phyloP scores from a whole-genome alignment of 1,284 basidiomycete species.

The Coriolopsis trogii region DNA sequence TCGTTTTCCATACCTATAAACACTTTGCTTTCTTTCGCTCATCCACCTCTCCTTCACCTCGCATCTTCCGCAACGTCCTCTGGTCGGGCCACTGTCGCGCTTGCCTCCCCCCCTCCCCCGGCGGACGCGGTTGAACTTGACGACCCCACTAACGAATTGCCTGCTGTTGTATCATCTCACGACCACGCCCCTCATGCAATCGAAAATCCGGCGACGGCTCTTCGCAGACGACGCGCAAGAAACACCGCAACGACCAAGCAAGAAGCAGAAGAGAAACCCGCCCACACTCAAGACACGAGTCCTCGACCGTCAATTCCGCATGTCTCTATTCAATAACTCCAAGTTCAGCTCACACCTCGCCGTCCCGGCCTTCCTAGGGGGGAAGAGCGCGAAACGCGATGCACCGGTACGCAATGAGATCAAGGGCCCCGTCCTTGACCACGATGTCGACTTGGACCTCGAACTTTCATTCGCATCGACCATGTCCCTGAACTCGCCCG shows the following conservation, averaged over 20 bases:
- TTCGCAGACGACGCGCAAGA: constrained; percentile 31
- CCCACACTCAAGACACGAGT: constrained; percentile 22
- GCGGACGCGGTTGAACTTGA: background rate
- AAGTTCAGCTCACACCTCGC: constrained; percentile 48
- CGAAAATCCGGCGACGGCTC: constrained; percentile 16
- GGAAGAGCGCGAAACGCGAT: constrained; percentile 48
- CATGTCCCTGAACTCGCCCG: constrained; percentile 75
- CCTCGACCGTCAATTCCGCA: constrained; percentile 24
- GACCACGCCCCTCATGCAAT: constrained; percentile 19
- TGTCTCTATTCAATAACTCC: constrained; percentile 29
- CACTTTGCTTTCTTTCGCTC: constrained; percentile 12
- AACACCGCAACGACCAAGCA: constrained; percentile 36
- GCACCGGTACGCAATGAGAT: constrained; percentile 50
- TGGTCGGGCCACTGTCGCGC: constrained; percentile 4
- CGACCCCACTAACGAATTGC: constrained; percentile 14
- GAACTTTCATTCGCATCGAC: constrained; percentile 81
- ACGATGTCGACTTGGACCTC: constrained; percentile 63
- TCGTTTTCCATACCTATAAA: constrained; percentile 22
- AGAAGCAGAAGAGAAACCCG: constrained; percentile 48
- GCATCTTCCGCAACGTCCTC: background rate
- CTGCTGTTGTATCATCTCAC: constrained; percentile 15
- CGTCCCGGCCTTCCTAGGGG: constrained; percentile 52
- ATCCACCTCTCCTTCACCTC: constrained; percentile 6
- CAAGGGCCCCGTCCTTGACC: constrained; percentile 54
- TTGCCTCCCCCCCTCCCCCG: background rate